phyloP scores from a whole-genome alignment of 164 flowering plant species.

The Chimonanthus salicifolius region DNA sequence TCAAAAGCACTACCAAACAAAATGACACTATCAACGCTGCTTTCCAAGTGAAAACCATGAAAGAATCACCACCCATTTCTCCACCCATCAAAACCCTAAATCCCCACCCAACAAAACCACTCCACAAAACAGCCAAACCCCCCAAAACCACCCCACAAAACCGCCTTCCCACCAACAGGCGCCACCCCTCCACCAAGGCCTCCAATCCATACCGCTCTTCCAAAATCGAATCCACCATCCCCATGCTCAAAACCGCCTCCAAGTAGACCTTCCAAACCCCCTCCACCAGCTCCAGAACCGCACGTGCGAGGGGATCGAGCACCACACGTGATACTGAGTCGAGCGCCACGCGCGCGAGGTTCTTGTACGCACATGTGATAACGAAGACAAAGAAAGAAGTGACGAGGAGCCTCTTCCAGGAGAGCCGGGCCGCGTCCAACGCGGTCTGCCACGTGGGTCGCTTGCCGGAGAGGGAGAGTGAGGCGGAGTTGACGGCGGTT shows the following conservation, averaged over 20 bases:
- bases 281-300: constrained; percentile 15
- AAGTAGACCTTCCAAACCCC: constrained; percentile 31
- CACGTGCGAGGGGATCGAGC: not conserved
- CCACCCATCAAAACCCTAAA: constrained; percentile 5
- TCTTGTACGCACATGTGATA: constrained; percentile 12
- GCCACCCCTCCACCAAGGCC: constrained; percentile 35
- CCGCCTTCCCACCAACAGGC: constrained; percentile 41
- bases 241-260: constrained; percentile 42
- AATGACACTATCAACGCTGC: constrained; percentile 23
- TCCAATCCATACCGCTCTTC: constrained; percentile 44
- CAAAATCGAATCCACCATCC: constrained; percentile 42
- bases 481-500: constrained; percentile 25
- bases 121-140: constrained; percentile 19
- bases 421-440: constrained; percentile 13
- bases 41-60: constrained; percentile 13
- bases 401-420: constrained; percentile 28
- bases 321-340: constrained; percentile 2
- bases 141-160: constrained; percentile 38
- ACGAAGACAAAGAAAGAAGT: constrained; percentile 32
- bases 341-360: constrained; percentile 4
- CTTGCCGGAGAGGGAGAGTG: constrained; percentile 7
- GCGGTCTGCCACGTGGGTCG: constrained; percentile 16
- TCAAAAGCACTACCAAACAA: constrained; percentile 31
- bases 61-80: constrained; percentile 12
- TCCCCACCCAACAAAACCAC: constrained; percentile 29